Conservation (phyloP, 78 protist species). For the Dictyostelium purpureum region DNA sequence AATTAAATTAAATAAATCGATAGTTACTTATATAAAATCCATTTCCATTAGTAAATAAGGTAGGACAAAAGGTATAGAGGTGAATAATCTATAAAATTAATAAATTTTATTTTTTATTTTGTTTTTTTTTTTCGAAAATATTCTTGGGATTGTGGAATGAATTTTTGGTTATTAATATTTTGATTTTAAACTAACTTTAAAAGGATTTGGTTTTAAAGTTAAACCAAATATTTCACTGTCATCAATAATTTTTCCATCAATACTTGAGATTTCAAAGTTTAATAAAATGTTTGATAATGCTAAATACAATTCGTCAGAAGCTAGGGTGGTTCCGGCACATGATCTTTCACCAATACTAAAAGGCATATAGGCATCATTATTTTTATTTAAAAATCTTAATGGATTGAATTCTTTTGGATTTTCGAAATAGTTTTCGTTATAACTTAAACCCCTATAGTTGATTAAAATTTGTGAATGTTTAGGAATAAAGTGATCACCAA, state of each 20-base stretch:
- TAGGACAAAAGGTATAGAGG: too few relatives aligned
- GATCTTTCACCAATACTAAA: conserved; percentile 14
- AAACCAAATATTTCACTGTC: conserved; percentile 31
- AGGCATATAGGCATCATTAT: neutral
- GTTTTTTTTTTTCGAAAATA: too few relatives aligned
- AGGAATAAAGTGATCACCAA: conserved; percentile 22
- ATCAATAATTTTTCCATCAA: neutral
- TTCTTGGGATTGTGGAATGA: too few relatives aligned
- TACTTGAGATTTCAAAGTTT: neutral
- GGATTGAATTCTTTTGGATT: conserved; percentile 34
- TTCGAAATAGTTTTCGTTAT: neutral
- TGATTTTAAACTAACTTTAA: neutral
- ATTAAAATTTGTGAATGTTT: conserved; percentile 11
- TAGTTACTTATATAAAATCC: too few relatives aligned
- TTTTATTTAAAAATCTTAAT: neutral
- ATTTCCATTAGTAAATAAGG: too few relatives aligned
- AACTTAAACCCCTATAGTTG: conserved; percentile 12
- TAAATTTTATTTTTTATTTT: too few relatives aligned
- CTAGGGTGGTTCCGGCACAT: conserved; percentile 1
- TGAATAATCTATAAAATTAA: too few relatives aligned
- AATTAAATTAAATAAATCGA: too few relatives aligned
- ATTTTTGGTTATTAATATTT: conserved; percentile 1
- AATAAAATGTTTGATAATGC: neutral
- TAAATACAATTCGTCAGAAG: neutral
- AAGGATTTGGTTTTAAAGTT: conserved; percentile 18